Evolutionary conservation across 305 asterid genomes (phyloP).

Genomic region (Euphrasia arctica): DNA sequence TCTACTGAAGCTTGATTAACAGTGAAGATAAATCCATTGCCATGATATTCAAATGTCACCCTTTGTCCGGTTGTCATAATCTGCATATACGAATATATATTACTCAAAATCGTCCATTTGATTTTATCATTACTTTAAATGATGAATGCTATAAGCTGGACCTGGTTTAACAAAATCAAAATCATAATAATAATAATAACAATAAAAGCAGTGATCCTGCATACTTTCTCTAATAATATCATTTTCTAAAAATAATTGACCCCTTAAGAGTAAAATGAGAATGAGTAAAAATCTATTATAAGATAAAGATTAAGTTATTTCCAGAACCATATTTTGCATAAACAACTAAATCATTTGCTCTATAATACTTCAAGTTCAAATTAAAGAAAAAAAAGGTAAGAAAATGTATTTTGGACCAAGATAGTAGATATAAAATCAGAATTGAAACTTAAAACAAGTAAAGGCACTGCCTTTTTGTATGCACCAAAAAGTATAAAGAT

Average conservation of each 20-base stretch:
- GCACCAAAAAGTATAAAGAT: slow-evolving; percentile 16
- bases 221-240: background rate
- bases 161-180: slow-evolving; percentile 65
- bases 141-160: slow-evolving; percentile 76
- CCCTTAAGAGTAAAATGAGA: slow-evolving; percentile 12
- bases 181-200: background rate
- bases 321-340: slow-evolving; percentile 1
- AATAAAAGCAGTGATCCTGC: background rate
- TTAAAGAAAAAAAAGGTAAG: slow-evolving; percentile 15
- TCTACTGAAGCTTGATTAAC: slow-evolving; percentile 83
- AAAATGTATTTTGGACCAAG: background rate
- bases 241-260: background rate
- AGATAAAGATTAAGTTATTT: slow-evolving; percentile 4
- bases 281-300: slow-evolving; percentile 5
- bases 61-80: slow-evolving; percentile 88
- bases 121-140: slow-evolving; percentile 86
- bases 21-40: slow-evolving; percentile 74
- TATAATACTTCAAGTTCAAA: slow-evolving; percentile 14
- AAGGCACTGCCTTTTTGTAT: background rate
- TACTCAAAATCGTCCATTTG: slow-evolving; percentile 28
- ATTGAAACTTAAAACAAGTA: background rate
- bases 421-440: background rate
- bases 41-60: slow-evolving; percentile 87
- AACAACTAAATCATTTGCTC: slow-evolving; percentile 1
- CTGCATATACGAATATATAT: slow-evolving; percentile 38